Base-by-base conservation (phyloP, 2,329 filamentous ascomycete species). In the Fusarium subtropicale region DNA sequence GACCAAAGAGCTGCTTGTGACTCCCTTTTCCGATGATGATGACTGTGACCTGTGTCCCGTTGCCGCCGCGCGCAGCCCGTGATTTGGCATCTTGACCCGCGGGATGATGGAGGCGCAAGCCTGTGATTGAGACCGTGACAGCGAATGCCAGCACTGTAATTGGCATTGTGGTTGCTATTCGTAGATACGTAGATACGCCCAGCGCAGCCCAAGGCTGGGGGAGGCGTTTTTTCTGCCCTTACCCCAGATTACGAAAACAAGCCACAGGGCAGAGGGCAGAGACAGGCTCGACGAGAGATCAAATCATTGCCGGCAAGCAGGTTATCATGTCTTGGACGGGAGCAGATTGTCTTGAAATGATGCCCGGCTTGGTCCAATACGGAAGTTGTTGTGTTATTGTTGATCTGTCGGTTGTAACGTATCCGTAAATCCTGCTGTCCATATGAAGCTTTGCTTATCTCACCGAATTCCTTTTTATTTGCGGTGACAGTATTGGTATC, bases 161-260 rank as follows among this genome's bases (percentile, higher is more conserved):
- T 65, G 53, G n/a, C 45, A 44, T 61, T 56, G 31, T 41, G 44
- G 44, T 66, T 61, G 39, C 56, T 45, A 66, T 66, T 66, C 56
- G 63, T 44, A 50, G 46, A 34, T 36, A 50, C 36, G 36, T 39
- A 39, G 5, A 33, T 30, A 38, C 50, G 42, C 33, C 36, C 18
- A 26, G 33, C 36, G 36, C 36, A 39, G 36, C 36, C 36, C 36
- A 20, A 13, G 36, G 36, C 41, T 65, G 60, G 61, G 28, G 60
- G 62, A 66, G 61, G 63, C 63, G 55, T 45, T 60, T 48, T 65
- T 46, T 42, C 20, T 30, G 41, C 22, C 34, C n/a, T 52, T 60
- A 65, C 58, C 64, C 64, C 64, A 30, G 65, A 68, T 68, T 68
- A 68, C 65, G 41, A 63, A 60, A 67, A 52, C 48, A 52, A 67